Evolutionary conservation across 169 alveolate genomes (phyloP).

Genomic region (Plasmodium yoelii): DNA sequence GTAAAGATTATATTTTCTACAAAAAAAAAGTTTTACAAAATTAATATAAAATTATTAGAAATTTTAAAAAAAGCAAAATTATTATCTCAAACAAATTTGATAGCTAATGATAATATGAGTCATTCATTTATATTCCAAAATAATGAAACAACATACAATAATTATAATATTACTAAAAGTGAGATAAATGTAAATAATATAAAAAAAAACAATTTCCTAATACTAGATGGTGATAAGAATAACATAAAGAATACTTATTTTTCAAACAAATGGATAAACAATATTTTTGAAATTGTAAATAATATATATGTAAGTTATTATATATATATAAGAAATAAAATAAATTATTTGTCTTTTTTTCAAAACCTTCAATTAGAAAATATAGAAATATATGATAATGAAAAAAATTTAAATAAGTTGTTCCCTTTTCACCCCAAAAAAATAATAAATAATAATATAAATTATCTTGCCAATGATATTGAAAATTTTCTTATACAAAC

Average conservation of each 20-base stretch:
- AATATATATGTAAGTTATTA: conserved; percentile 63
- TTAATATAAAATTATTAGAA: conserved; percentile 12
- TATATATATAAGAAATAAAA: conserved; percentile 23
- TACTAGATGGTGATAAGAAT: not conserved
- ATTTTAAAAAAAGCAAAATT: conserved; percentile 14
- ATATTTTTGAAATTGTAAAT: conserved; percentile 69
- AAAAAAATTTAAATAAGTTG: not conserved
- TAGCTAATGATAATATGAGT: not conserved
- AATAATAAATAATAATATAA: not conserved
- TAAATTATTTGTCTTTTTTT: conserved; percentile 10
- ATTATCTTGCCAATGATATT: conserved; percentile 2
- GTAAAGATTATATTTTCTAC: conserved; percentile 2
- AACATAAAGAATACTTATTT: conserved; percentile 4
- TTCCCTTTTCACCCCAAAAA: not conserved
- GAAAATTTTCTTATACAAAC: conserved; percentile 64
- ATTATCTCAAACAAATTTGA: conserved; percentile 1
- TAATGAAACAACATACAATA: not conserved
- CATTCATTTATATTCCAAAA: no score
- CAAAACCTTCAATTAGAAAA: not conserved
- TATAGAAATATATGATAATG: not conserved
- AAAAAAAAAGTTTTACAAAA: not conserved
- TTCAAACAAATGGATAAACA: conserved; percentile 32
- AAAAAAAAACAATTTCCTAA: not conserved
- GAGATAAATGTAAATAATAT: not conserved
- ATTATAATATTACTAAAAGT: not conserved